Evolutionary conservation across 139 green algal genomes (phyloP).

Genomic region (Chlorella sp.): DNA sequence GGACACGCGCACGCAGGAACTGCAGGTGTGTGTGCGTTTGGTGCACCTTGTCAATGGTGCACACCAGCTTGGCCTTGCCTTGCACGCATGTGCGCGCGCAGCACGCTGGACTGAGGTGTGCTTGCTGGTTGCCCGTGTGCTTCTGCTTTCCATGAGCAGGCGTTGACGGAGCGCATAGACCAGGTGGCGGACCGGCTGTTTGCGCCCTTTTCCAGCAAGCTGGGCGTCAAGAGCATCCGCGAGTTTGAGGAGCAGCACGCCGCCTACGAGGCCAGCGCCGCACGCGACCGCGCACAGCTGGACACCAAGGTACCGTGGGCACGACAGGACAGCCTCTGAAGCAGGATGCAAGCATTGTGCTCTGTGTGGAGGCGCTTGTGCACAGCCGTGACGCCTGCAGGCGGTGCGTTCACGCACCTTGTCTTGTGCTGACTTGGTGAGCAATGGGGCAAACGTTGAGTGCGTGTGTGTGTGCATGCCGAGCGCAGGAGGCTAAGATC

Average conservation of each 20-base stretch:
- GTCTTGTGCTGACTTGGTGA: too few relatives aligned
- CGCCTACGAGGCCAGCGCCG: constrained; percentile 35
- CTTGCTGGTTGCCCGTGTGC: too few relatives aligned
- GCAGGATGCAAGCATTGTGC: neutral
- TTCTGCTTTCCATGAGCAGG: too few relatives aligned
- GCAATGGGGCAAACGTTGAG: too few relatives aligned
- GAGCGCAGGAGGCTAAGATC: constrained; percentile 47
- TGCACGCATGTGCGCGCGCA: too few relatives aligned
- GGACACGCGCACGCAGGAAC: neutral
- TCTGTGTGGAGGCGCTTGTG: neutral
- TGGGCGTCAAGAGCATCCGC: constrained; percentile 77
- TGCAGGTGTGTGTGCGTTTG: too few relatives aligned
- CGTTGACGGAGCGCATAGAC: constrained; percentile 45
- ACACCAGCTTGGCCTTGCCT: too few relatives aligned
- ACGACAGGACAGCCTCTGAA: neutral
- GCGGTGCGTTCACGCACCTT: too few relatives aligned
- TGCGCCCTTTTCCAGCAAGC: constrained; percentile 53
- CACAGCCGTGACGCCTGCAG: neutral
- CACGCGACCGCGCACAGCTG: constrained; percentile 19
- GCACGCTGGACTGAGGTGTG: too few relatives aligned
- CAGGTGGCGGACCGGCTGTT: constrained; percentile 59
- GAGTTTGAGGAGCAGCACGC: constrained; percentile 81
- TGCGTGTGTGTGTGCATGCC: too few relatives aligned
- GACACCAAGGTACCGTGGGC: constrained; percentile 16
- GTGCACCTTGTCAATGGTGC: too few relatives aligned